Evolutionary conservation across 805 yeast species (phyloP), one percentile per base, ranked within the genome.

Genomic region (Nakazawaea wyomingensis): DNA sequence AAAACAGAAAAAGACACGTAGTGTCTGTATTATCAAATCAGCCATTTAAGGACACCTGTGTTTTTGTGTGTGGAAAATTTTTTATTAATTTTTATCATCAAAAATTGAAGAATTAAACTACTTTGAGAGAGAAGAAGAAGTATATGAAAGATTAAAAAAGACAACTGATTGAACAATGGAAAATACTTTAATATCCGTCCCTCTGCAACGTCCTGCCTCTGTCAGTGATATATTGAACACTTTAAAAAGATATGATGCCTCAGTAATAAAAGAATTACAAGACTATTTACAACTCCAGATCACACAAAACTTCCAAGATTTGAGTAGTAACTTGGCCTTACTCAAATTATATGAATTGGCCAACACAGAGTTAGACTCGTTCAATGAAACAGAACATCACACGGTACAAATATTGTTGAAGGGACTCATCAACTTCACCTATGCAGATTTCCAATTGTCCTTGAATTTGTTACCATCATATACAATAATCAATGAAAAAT

Each of bases 291-390:
- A 53, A 28, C 49, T 56, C 19, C 77, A 72, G 50, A 66, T 70
- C 50, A 44, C 50, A 13, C 55, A 56, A 17, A 59, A 57, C 21
- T 70, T 57, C 51, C 57, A 58, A 43, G 74, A 68, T 50, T 54
- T 69, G 35, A 61, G 56, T 48, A 70, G 77, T 47, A 71, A 70
- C 52, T 51, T 71, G 53, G 77, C 77, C 1, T 58, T 72, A 18
- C 56, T 72, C 47, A 72, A 72, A 45, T 59, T 72, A 38, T 71
- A 63, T 40, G 66, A 61, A 45, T 51, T 64, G 20, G 57, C 61
- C 37, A 41, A 38, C 27, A 39, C 43, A 13, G 47, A 64, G 45
- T 64, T 60, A 34, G 50, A 59, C 20, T 45, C 48, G 24, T 53
- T 62, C 10, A 49, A 55, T 20, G 65, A 63, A 46, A 68, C 71